Percentiles rank a stretch among this genome's conserved stretches.
These are phyloP conservation scores for Phyllosticta ampelicida DNA, from an alignment of 2,329 filamentous ascomycete genomes.

Conservation along the genomic window DNA sequence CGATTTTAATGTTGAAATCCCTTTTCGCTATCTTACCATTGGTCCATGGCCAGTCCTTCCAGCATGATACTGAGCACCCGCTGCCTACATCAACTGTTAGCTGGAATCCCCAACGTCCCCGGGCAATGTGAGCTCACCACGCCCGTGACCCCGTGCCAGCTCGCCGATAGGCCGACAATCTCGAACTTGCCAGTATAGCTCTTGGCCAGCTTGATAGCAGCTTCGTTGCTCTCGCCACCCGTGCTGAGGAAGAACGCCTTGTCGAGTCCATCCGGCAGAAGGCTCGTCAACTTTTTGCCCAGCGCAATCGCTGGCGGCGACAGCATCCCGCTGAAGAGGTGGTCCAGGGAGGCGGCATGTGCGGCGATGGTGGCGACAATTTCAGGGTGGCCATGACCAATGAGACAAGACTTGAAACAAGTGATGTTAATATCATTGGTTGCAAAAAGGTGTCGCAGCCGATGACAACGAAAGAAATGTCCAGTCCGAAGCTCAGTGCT, in stretches of 20 bases:
- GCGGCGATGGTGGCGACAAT: slow-evolving; percentile 21
- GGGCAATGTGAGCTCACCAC: slow-evolving; percentile 16
- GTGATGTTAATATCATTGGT: no score
- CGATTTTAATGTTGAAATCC: background rate
- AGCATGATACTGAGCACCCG: slow-evolving; percentile 43
- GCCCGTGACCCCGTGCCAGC: slow-evolving; percentile 52
- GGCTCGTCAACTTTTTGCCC: slow-evolving; percentile 19
- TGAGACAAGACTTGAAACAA: slow-evolving; percentile 13
- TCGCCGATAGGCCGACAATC: slow-evolving; percentile 48
- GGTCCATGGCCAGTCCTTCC: slow-evolving; percentile 40
- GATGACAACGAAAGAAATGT: no score
- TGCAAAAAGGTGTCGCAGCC: no score
- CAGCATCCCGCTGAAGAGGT: slow-evolving; percentile 27
- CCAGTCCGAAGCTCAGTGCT: no score
- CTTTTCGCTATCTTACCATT: slow-evolving; percentile 8
- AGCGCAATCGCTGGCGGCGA: slow-evolving; percentile 24
- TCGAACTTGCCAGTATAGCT: slow-evolving; percentile 54
- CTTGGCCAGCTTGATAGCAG: slow-evolving; percentile 55
- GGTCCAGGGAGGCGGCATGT: slow-evolving; percentile 21
- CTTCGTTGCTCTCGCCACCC: slow-evolving; percentile 37
- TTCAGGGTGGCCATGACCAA: slow-evolving; percentile 24
- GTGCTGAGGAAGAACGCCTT: slow-evolving; percentile 27
- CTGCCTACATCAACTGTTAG: slow-evolving; percentile 20
- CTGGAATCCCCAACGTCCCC: background rate
- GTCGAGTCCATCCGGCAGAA: slow-evolving; percentile 20